These are phyloP conservation scores for Solanum medicagineum DNA, from an alignment of 257 asterid genomes.

Conservation along the genomic window DNA sequence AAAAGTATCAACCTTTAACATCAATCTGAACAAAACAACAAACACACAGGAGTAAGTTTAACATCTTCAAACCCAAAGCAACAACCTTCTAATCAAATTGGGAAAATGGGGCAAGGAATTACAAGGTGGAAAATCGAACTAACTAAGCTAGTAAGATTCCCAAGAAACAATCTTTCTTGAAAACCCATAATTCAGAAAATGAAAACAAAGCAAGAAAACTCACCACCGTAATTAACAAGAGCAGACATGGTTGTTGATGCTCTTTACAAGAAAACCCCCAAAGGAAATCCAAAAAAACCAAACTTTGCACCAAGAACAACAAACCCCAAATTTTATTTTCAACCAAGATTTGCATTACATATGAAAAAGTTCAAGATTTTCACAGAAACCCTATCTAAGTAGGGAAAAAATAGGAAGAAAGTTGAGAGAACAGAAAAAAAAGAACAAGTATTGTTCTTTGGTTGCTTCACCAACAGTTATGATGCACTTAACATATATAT, in stretches of 20 bases:
- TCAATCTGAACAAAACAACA: neutral
- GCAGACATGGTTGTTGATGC: conserved; percentile 61
- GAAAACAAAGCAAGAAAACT: conserved; percentile 13
- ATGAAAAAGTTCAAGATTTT: conserved; percentile 7
- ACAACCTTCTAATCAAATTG: neutral
- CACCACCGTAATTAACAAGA: conserved; percentile 86
- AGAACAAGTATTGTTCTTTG: conserved; percentile 13
- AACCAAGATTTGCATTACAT: conserved; percentile 46
- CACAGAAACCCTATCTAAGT: conserved; percentile 35
- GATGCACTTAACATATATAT: neutral
- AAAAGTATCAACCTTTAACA: neutral
- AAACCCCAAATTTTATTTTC: conserved; percentile 46
- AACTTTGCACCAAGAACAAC: conserved; percentile 30
- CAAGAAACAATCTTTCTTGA: neutral
- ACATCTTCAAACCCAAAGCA: neutral
- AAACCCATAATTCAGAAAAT: neutral
- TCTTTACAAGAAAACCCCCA: conserved; percentile 35
- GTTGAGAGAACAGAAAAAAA: neutral
- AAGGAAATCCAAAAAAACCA: conserved; percentile 30
- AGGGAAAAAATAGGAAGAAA: conserved; percentile 39
- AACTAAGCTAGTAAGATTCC: neutral
- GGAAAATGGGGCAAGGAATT: neutral
- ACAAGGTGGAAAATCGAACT: neutral
- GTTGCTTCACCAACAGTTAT: neutral
- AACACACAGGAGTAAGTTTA: neutral